Conservation (phyloP, 163 green algal genomes). For the Picocystis sp. region DNA sequence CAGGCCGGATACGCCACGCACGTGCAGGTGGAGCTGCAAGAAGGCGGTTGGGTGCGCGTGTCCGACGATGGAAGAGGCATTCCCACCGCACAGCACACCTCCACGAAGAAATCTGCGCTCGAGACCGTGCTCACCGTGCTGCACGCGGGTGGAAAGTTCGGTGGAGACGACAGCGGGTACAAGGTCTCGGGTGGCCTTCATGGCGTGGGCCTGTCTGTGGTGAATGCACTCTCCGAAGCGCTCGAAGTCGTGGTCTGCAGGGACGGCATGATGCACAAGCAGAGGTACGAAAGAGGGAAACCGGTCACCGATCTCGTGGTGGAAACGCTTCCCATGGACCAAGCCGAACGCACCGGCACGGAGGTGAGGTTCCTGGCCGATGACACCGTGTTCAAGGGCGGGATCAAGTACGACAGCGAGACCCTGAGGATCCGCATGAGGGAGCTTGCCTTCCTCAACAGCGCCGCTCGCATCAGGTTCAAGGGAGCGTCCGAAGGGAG, state of each 20-base stretch:
- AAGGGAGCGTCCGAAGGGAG: not conserved
- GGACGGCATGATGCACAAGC: constrained; percentile 21
- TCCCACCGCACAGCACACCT: constrained; percentile 73
- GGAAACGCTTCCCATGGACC: not conserved
- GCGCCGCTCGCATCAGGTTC: constrained; percentile 31
- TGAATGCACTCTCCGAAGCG: constrained; percentile 71
- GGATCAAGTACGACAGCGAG: constrained; percentile 54
- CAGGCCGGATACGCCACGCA: constrained; percentile 14
- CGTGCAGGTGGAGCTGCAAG: constrained; percentile 11
- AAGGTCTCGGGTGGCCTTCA: constrained; percentile 83
- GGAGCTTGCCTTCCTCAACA: constrained; percentile 94
- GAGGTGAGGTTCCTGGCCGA: constrained; percentile 76
- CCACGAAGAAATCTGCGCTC: constrained; percentile 66
- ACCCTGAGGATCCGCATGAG: constrained; percentile 63
- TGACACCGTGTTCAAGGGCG: constrained; percentile 51
- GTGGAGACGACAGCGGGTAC: constrained; percentile 60
- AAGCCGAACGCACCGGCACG: constrained; percentile 23
- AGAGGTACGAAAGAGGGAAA: constrained; percentile 29
- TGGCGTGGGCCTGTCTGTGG: constrained; percentile 87
- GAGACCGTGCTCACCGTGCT: constrained; percentile 94
- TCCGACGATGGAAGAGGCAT: constrained; percentile 89
- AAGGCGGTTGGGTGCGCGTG: constrained; percentile 44
- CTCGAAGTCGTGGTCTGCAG: constrained; percentile 37
- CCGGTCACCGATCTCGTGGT: constrained; percentile 11
- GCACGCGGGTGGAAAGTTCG: constrained; percentile 98